Conservation (phyloP, 2,329 filamentous ascomycete genomes). For the Macrophomina tecta region DNA sequence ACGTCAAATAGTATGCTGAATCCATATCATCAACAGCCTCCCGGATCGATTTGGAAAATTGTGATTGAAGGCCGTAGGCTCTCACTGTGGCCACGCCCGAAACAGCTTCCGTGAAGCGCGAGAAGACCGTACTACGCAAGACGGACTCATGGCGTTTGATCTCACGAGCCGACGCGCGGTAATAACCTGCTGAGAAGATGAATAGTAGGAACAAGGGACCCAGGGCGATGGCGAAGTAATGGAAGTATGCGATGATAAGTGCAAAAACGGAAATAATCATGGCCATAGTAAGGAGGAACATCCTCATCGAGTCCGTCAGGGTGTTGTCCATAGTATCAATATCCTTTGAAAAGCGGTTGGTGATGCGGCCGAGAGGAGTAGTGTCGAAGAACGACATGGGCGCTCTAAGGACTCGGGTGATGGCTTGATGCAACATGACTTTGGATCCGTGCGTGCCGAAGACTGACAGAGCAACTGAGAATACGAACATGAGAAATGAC, state of each 20-base stretch:
- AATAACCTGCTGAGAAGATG: conserved; percentile 82
- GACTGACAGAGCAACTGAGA: conserved; percentile 78
- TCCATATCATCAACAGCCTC: conserved; percentile 88
- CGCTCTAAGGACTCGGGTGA: conserved; percentile 73
- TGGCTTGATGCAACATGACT: conserved; percentile 79
- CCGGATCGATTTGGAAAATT: conserved; percentile 74
- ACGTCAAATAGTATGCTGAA: conserved; percentile 91
- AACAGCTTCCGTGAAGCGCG: conserved; percentile 88
- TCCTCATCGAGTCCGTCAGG: conserved; percentile 84
- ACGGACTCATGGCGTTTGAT: conserved; percentile 94
- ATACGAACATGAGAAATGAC: conserved; percentile 77
- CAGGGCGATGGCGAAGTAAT: conserved; percentile 79
- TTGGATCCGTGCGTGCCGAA: conserved; percentile 83
- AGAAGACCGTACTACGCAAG: conserved; percentile 84
- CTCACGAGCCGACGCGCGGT: conserved; percentile 87
- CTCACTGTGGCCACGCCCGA: conserved; percentile 83
- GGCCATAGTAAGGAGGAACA: conserved; percentile 86
- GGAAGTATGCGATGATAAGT: conserved; percentile 92
- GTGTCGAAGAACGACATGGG: conserved; percentile 96
- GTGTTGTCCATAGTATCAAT: conserved; percentile 97
- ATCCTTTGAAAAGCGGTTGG: conserved; percentile 94
- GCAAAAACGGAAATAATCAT: conserved; percentile 85
- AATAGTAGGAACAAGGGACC: conserved; percentile 77
- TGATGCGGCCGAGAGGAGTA: conserved; percentile 91
- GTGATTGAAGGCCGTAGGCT: conserved; percentile 81